Conservation (phyloP, 2,329 filamentous ascomycete species). For the Achaetomium macrosporum region DNA sequence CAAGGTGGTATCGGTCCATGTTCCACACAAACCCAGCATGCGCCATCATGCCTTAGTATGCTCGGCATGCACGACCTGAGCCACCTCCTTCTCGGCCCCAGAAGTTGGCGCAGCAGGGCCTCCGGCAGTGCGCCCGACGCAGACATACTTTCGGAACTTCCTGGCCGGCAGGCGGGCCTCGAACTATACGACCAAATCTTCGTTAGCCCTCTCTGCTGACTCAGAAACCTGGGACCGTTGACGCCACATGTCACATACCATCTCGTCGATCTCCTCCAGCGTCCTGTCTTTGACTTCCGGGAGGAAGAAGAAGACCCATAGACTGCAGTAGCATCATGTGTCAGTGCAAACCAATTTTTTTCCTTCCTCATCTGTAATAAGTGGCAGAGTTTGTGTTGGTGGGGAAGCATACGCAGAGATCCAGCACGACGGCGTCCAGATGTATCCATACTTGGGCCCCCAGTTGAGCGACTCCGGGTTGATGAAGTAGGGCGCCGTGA, state of each 20-base stretch:
- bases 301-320: conserved; percentile 45
- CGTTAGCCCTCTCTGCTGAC: not conserved
- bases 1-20: too few species aligned
- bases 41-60: not conserved
- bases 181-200: conserved; percentile 21
- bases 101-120: not conserved
- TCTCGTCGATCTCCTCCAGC: conserved; percentile 52
- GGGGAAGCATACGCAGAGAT: conserved; percentile 25
- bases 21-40: too few species aligned
- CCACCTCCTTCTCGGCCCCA: not conserved
- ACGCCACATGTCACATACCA: too few species aligned
- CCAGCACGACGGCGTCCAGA: conserved; percentile 50
- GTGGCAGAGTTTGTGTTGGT: not conserved
- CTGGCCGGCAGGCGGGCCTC: conserved; percentile 36
- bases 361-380: too few species aligned
- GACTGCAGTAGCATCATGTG: not conserved
- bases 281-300: conserved; percentile 45
- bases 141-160: conserved; percentile 36
- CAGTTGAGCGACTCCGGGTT: conserved; percentile 48
- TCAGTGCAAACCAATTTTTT: too few species aligned
- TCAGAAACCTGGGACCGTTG: not conserved
- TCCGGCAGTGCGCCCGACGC: conserved; percentile 13
- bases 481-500: conserved; percentile 56
- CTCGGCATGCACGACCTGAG: not conserved
- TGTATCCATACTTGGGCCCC: conserved; percentile 53